Evolutionary conservation across 1,284 basidiomycete genomes (phyloP).

Genomic region (Trichosporon asahii): DNA sequence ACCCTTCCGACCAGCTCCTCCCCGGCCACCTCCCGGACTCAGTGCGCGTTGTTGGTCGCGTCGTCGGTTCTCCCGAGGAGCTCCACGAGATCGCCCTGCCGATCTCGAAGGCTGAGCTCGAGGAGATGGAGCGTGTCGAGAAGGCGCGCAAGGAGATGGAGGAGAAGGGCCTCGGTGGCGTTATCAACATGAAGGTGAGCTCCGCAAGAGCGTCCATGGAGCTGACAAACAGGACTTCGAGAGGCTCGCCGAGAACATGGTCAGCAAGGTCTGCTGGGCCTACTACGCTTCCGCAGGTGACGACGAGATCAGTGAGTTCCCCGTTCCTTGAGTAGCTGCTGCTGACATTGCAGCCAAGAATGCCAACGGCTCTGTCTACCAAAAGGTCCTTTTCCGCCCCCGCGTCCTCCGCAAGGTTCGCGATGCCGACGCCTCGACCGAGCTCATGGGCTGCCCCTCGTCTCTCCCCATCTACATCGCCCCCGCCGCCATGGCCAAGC

Average conservation of each 20-base stretch:
- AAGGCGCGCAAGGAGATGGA: constrained; percentile 39
- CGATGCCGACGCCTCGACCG: constrained; percentile 76
- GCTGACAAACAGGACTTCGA: constrained; percentile 43
- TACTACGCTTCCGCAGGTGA: constrained; percentile 81
- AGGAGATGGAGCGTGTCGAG: constrained; percentile 37
- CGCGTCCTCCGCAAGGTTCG: constrained; percentile 76
- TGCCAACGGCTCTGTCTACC: constrained; percentile 71
- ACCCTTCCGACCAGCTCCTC: constrained; percentile 46
- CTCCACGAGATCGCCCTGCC: constrained; percentile 37
- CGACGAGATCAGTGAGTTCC: constrained; percentile 67
- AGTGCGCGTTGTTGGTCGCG: constrained; percentile 35
- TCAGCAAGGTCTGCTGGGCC: constrained; percentile 69
- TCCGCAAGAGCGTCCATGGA: background rate
- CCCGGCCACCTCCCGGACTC: constrained; percentile 38
- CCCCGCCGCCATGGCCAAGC: constrained; percentile 60
- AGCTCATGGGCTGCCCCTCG: constrained; percentile 67
- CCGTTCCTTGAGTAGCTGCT: background rate
- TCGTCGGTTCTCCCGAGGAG: constrained; percentile 31
- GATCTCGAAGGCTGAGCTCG: constrained; percentile 37
- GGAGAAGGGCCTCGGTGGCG: constrained; percentile 39
- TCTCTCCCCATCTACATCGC: constrained; percentile 76
- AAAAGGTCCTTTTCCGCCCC: constrained; percentile 79
- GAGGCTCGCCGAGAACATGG: constrained; percentile 59
- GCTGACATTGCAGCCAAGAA: constrained; percentile 37
- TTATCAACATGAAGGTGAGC: constrained; percentile 41